Base-by-base conservation (phyloP, 495 filamentous ascomycete species). In the Aspergillus nanangensis region DNA sequence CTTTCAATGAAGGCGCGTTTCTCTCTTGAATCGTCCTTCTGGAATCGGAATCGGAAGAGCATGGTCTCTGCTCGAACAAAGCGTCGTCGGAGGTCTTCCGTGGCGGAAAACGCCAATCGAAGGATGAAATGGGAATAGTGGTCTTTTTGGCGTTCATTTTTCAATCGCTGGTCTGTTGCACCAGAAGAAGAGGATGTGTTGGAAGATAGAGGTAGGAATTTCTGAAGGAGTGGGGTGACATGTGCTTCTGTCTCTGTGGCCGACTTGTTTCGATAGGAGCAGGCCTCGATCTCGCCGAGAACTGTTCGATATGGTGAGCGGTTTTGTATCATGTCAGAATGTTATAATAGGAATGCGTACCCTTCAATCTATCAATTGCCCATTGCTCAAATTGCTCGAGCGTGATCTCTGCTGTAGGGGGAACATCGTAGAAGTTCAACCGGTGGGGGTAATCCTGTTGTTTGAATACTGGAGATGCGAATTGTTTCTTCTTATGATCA, bases 41-140 rank as follows among this genome's bases (percentile, higher is more conserved):
- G 72, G 47, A 92, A 87, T 7, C 94, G 78, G 45, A 96, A 66
- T 50, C 80, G 78, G 59, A 99, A 97, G 2, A 99, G 76, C 75
- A 86, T 84, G 3, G 84, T 85, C 69, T 99, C 94, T 4, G 92
- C 81, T 32, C 90, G 80, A 15, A 80, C 76, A 57, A 97, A 99
- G 37, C 93, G 83, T 47, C 84, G 80, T n/a, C 93, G 82, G 27
- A 97, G 74, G 58, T 96, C 94, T 58, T 96, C 91, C 0, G 90
- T 95, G 7, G 81, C 79, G 3, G 90, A 81, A 56, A 99, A 99
- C 5, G 94, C 94, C 24, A 99, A 77, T 0, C 94, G 86, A 15
- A 99, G 81, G 54, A 96, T 97, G 62, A 95, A 99, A 65, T 99
- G 94, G 38, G 84, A 88, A 66, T 99, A 99, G 66, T 99, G 94